Percentiles rank a stretch among this genome's conserved stretches.
Evolutionary conservation across 495 filamentous ascomycete genomes (phyloP).

Genomic region (Talaromyces borbonicus): DNA sequence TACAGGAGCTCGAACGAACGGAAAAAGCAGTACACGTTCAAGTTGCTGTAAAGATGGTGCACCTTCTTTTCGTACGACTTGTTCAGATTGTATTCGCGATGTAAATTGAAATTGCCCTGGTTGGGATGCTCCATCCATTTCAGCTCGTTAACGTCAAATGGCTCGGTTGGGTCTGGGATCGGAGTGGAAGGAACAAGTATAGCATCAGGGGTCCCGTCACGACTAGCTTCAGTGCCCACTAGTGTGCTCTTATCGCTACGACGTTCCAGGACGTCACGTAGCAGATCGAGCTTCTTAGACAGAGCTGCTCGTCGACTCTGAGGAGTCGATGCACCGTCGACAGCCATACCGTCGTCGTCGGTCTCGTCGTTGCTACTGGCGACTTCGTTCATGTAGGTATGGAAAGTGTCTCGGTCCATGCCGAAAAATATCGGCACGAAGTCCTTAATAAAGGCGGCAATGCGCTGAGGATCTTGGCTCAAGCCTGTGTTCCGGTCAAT

Average conservation of each 20-base stretch:
- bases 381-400: slow-evolving; percentile 65
- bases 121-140: slow-evolving; percentile 53
- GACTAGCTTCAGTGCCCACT: slow-evolving; percentile 63
- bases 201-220: slow-evolving; percentile 77
- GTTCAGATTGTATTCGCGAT: slow-evolving; percentile 63
- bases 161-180: slow-evolving; percentile 37
- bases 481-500: slow-evolving; percentile 59
- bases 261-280: slow-evolving; percentile 76
- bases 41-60: slow-evolving; percentile 83
- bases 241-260: slow-evolving; percentile 52
- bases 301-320: slow-evolving; percentile 53
- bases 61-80: slow-evolving; percentile 66
- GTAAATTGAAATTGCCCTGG: slow-evolving; percentile 38
- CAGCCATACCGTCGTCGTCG: slow-evolving; percentile 49
- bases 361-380: slow-evolving; percentile 58
- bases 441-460: slow-evolving; percentile 74
- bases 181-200: slow-evolving; percentile 45
- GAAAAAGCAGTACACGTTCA: slow-evolving; percentile 87
- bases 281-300: slow-evolving; percentile 68
- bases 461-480: slow-evolving; percentile 60
- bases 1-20: slow-evolving; percentile 83
- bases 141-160: slow-evolving; percentile 34
- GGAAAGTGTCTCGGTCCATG: slow-evolving; percentile 63
- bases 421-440: slow-evolving; percentile 89
- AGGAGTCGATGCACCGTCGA: slow-evolving; percentile 37